Conservation (phyloP, 352 stramenopile genomes). For the Hyaloperonospora arabidopsidis region DNA sequence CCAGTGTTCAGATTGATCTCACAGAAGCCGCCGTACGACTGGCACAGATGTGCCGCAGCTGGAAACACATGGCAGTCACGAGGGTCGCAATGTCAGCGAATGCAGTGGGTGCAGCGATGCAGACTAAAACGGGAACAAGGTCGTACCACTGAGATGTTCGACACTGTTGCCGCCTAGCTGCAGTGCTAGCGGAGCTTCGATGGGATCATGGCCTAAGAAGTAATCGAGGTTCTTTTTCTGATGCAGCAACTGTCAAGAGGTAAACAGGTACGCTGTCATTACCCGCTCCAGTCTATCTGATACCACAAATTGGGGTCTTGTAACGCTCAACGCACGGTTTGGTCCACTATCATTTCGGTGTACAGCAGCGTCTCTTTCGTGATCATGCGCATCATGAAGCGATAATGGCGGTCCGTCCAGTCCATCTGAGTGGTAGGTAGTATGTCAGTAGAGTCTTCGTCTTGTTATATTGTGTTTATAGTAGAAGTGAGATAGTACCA, state of each 20-base stretch:
- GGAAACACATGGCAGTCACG: conserved; percentile 3
- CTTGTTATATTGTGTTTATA: neutral
- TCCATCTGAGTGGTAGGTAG: conserved; percentile 85
- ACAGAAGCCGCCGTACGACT: conserved; percentile 85
- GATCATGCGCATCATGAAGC: conserved; percentile 91
- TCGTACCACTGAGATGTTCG: conserved; percentile 60
- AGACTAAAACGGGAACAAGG: neutral
- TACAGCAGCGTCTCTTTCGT: conserved; percentile 91
- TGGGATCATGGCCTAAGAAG: conserved; percentile 78
- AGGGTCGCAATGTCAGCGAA: conserved; percentile 2
- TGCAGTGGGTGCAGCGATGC: neutral
- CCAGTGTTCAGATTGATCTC: conserved; percentile 97
- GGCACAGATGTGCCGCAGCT: conserved; percentile 69
- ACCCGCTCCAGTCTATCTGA: neutral
- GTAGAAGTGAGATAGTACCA: no score
- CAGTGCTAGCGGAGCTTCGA: conserved; percentile 87
- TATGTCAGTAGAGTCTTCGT: neutral
- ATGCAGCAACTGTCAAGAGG: conserved; percentile 49
- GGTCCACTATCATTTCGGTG: conserved; percentile 98
- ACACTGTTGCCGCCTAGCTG: conserved; percentile 92
- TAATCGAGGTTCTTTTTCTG: conserved; percentile 84
- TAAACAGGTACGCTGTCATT: neutral
- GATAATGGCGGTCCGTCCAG: conserved; percentile 94
- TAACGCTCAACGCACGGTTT: conserved; percentile 73
- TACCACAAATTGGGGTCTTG: neutral